Conservation (phyloP, 805 yeast genomes). For the Wickerhamomyces mucosus region DNA sequence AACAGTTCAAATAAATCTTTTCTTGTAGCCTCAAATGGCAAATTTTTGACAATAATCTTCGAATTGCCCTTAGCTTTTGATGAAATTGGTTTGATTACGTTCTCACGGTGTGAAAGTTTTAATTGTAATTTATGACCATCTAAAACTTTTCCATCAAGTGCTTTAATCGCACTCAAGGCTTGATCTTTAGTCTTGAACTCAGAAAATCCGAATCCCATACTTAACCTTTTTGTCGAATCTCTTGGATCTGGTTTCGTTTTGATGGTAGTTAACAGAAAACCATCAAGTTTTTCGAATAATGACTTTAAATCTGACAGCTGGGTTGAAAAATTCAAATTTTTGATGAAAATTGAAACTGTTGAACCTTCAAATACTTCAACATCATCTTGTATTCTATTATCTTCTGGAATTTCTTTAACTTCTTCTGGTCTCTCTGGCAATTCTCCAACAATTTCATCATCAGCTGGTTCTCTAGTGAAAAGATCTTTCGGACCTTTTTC, state of each 20-base stretch:
- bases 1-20: slow-evolving; percentile 88
- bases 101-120: slow-evolving; percentile 77
- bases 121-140: slow-evolving; percentile 88
- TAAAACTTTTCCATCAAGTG: slow-evolving; percentile 65
- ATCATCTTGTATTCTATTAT: slow-evolving; percentile 24
- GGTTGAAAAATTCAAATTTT: slow-evolving; percentile 85
- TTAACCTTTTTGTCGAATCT: slow-evolving; percentile 50
- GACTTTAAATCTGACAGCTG: slow-evolving; percentile 45
- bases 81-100: slow-evolving; percentile 22
- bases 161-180: slow-evolving; percentile 66
- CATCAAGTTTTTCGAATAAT: slow-evolving; percentile 61
- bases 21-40: slow-evolving; percentile 93
- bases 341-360: slow-evolving; percentile 81
- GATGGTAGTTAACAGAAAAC: slow-evolving; percentile 74
- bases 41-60: slow-evolving; percentile 88
- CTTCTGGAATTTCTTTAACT: slow-evolving; percentile 14
- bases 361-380: slow-evolving; percentile 49
- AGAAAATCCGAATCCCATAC: slow-evolving; percentile 98
- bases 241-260: slow-evolving; percentile 85
- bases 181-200: slow-evolving; percentile 75
- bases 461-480: slow-evolving; percentile 49
- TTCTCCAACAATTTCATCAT: slow-evolving; percentile 16
- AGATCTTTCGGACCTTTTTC: slow-evolving; percentile 90
- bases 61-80: slow-evolving; percentile 33
- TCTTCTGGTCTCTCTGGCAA: slow-evolving; percentile 21